A percentile compares a stretch with the other conserved stretches of the same genome.
Evolutionary conservation across 306 rosid genomes (phyloP).

Genomic region (Quercus suber): DNA sequence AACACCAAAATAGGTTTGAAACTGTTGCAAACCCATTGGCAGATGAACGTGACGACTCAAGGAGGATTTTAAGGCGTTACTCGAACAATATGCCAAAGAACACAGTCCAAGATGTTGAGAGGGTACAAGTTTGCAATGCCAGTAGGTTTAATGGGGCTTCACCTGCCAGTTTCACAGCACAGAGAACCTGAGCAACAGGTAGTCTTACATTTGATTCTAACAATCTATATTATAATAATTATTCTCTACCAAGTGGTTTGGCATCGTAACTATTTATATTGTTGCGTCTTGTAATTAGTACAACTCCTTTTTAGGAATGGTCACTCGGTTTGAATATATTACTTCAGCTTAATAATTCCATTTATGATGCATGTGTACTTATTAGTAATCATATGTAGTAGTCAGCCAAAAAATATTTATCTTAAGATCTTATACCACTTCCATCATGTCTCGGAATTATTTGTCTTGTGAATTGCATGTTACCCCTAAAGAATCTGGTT

Average conservation of each 20-base stretch:
- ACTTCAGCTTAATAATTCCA: not conserved
- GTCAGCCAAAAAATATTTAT: not conserved
- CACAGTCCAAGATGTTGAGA: conserved; percentile 35
- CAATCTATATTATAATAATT: not conserved
- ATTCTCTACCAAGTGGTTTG: not conserved
- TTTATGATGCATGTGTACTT: not conserved
- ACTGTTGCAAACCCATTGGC: conserved; percentile 35
- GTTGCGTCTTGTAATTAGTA: not conserved
- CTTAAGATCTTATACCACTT: not conserved
- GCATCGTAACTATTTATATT: not conserved
- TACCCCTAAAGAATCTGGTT: not conserved
- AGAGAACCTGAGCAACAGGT: conserved; percentile 42
- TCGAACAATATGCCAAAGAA: conserved; percentile 33
- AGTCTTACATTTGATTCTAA: not conserved
- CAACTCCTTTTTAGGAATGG: not conserved
- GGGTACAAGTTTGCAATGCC: conserved; percentile 37
- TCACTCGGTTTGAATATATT: not conserved
- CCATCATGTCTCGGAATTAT: not conserved
- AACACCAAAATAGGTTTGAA: conserved; percentile 40
- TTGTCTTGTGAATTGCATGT: not conserved
- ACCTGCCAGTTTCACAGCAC: conserved; percentile 21
- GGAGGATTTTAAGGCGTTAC: conserved; percentile 29
- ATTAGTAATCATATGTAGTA: not conserved
- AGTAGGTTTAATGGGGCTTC: conserved; percentile 37
- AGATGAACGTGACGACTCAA: conserved; percentile 33